Conservation (phyloP, 2,329 filamentous ascomycete species). For the Plenodomus biglobosus region DNA sequence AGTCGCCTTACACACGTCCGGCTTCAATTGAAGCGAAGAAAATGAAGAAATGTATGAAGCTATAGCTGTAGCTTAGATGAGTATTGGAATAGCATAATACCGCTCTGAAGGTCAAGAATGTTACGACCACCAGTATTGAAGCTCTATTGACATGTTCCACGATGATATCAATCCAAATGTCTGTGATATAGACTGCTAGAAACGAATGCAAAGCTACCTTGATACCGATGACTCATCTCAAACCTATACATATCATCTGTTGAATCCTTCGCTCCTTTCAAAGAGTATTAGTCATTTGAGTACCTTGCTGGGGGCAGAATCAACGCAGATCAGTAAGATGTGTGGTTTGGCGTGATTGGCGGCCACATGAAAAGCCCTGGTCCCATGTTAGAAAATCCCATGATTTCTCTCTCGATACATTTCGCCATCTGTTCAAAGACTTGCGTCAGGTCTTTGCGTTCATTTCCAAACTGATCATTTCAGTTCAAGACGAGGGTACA, state of each 20-base stretch:
- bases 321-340: constrained; percentile 15
- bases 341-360: constrained; percentile 29
- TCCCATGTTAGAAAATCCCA: constrained; percentile 21
- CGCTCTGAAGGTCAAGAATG: constrained; percentile 22
- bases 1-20: constrained; percentile 49
- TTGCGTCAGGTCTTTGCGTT: constrained; percentile 26
- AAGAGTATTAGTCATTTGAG: constrained; percentile 28
- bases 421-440: constrained; percentile 16
- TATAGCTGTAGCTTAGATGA: constrained; percentile 29
- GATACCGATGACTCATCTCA: background rate
- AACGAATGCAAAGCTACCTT: constrained; percentile 17
- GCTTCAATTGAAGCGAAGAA: constrained; percentile 16
- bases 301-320: constrained; percentile 27
- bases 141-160: constrained; percentile 39
- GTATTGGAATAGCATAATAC: constrained; percentile 26
- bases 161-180: constrained; percentile 17
- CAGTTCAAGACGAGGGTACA: constrained; percentile 1
- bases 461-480: constrained; percentile 21
- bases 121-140: constrained; percentile 46
- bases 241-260: constrained; percentile 5
- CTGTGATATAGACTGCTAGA: constrained; percentile 14
- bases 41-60: constrained; percentile 16
- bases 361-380: constrained; percentile 30
- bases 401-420: constrained; percentile 27
- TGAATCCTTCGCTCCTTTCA: constrained; percentile 20